Evolutionary conservation across 768 basidiomycete genomes (phyloP).

Genomic region (Ephemerocybe angulata): DNA sequence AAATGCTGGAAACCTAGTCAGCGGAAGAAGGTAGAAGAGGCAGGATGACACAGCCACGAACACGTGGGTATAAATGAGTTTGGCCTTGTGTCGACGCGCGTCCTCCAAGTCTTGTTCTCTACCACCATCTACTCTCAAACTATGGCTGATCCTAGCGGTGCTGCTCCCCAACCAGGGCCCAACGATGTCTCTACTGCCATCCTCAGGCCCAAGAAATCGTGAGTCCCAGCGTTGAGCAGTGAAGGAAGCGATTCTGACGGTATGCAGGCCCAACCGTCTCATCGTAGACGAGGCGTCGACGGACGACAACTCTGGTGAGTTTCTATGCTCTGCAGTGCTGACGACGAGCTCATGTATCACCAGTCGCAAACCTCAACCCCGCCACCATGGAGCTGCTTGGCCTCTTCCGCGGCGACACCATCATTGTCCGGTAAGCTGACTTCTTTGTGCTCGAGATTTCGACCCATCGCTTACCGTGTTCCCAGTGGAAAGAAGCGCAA

Average conservation of each 20-base stretch:
- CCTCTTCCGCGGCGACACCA: constrained; percentile 95
- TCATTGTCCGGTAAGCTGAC: constrained; percentile 77
- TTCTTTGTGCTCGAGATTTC: neutral
- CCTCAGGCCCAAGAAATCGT: constrained; percentile 97
- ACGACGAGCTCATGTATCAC: constrained; percentile 12
- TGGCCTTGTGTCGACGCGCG: constrained; percentile 37
- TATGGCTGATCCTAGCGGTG: constrained; percentile 83
- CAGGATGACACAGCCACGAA: constrained; percentile 17
- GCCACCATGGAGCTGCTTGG: constrained; percentile 92
- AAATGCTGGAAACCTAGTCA: neutral
- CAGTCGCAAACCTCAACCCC: constrained; percentile 93
- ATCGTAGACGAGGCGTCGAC: constrained; percentile 92
- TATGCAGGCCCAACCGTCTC: constrained; percentile 85
- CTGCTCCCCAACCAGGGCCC: constrained; percentile 75
- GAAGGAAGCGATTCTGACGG: constrained; percentile 16
- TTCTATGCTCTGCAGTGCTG: neutral
- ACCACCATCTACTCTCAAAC: constrained; percentile 20
- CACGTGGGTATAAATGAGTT: constrained; percentile 32
- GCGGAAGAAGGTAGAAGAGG: constrained; percentile 26
- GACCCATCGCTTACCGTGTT: constrained; percentile 1
- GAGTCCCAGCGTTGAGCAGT: constrained; percentile 29
- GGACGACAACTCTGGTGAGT: constrained; percentile 93
- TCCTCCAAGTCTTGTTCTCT: constrained; percentile 25
- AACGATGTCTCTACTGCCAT: constrained; percentile 95
- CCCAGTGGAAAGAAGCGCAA: constrained; percentile 92